Conservation (phyloP, 148 eudicot genomes). For the Amaranthus cruentus region DNA sequence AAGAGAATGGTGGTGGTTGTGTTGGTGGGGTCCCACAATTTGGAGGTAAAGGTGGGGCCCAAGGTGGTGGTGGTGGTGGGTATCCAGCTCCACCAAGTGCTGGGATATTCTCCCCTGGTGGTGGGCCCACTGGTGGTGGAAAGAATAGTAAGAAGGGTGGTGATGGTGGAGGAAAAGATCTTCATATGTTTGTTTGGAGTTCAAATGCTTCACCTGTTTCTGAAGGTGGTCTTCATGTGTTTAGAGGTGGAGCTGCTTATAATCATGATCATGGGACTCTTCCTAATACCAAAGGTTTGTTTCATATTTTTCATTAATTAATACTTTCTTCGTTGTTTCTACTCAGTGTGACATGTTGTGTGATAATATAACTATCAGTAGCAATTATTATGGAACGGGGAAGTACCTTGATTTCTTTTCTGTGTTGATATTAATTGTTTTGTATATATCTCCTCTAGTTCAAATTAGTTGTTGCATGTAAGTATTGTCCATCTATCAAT, state of each 20-base stretch:
- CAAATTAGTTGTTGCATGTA: no score
- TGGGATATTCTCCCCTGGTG: slow-evolving; percentile 70
- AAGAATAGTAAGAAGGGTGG: slow-evolving; percentile 5
- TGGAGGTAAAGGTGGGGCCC: slow-evolving; percentile 25
- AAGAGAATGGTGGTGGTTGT: slow-evolving; percentile 44
- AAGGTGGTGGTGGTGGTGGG: slow-evolving; percentile 39
- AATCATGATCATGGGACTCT: slow-evolving; percentile 1
- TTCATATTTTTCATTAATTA: not conserved
- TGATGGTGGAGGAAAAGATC: slow-evolving; percentile 49
- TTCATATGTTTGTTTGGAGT: slow-evolving; percentile 34
- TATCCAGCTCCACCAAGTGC: slow-evolving; percentile 72
- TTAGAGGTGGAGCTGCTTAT: slow-evolving; percentile 38
- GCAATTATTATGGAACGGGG: no score
- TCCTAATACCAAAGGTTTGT: slow-evolving; percentile 7
- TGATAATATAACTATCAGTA: no score
- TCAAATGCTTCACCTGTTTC: slow-evolving; percentile 28
- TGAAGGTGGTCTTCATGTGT: slow-evolving; percentile 85
- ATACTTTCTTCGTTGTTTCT: not conserved
- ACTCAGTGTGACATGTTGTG: no score
- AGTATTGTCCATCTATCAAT: no score
- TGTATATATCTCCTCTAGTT: no score
- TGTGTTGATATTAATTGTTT: no score
- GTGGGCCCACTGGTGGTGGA: slow-evolving; percentile 33
- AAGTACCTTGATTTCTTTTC: no score
- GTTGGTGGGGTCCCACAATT: slow-evolving; percentile 4